Percentiles rank a stretch among this genome's conserved stretches.
Conservation (phyloP, 2,329 filamentous ascomycete species). For the Ophiostoma novo-ulmi region DNA sequence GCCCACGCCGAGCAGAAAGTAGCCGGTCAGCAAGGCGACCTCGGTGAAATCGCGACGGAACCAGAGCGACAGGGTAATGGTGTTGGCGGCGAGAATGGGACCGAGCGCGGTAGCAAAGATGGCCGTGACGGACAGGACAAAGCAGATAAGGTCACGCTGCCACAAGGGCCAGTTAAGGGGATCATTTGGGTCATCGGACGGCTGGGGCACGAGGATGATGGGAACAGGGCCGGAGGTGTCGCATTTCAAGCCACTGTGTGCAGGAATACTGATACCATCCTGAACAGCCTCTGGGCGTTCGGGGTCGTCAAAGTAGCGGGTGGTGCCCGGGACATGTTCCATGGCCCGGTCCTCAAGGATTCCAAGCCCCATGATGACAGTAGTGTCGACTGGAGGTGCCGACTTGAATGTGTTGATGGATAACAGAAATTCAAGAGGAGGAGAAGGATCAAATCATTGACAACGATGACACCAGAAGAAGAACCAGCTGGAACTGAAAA, state of each 20-base stretch:
- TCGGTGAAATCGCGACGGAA: constrained; percentile 65
- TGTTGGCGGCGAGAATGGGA: constrained; percentile 83
- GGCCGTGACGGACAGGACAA: constrained; percentile 70
- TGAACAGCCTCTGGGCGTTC: constrained; percentile 42
- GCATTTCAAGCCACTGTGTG: constrained; percentile 57
- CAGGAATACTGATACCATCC: constrained; percentile 31
- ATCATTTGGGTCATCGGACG: constrained; percentile 85
- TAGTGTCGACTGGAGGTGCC: neutral
- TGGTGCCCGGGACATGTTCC: constrained; percentile 67
- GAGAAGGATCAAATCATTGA: neutral
- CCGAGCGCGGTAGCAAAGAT: constrained; percentile 81
- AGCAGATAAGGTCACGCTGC: constrained; percentile 75
- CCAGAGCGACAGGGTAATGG: constrained; percentile 65
- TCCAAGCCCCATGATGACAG: constrained; percentile 58
- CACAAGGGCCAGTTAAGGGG: constrained; percentile 81
- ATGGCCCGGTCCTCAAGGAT: constrained; percentile 64
- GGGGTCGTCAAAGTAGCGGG: constrained; percentile 59
- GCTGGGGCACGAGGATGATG: constrained; percentile 79
- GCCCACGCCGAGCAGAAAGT: constrained; percentile 78
- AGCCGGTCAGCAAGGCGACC: constrained; percentile 78
- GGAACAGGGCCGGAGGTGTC: constrained; percentile 60
- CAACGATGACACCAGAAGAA: neutral
- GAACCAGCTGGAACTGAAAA: neutral
- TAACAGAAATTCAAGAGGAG: neutral
- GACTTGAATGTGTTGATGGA: neutral